phyloP scores from a whole-genome alignment of 148 eudicot species.

The Diospyros lotus region DNA sequence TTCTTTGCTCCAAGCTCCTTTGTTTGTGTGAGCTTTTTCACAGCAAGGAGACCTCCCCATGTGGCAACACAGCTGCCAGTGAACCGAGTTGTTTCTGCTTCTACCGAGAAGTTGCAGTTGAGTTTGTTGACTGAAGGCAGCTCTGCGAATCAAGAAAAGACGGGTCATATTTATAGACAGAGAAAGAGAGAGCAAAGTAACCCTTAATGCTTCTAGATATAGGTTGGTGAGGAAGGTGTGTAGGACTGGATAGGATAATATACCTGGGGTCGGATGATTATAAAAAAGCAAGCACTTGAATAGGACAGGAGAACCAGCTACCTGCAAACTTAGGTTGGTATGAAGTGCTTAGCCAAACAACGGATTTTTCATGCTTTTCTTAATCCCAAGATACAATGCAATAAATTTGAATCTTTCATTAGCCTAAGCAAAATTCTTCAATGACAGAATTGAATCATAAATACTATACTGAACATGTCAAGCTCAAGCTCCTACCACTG shows the following conservation, averaged over 20 bases:
- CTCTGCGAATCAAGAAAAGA: slow-evolving; percentile 27
- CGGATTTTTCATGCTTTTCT: not conserved
- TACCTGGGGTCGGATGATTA: not conserved
- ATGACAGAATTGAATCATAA: too few species aligned
- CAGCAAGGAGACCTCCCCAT: slow-evolving; percentile 94
- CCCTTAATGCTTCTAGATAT: slow-evolving; percentile 62
- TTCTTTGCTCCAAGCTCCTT: slow-evolving; percentile 90
- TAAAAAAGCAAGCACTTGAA: not conserved
- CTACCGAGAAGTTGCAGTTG: not conserved
- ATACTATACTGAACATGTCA: not conserved
- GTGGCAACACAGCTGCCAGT: not conserved
- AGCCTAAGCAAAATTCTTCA: not conserved
- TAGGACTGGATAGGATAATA: slow-evolving; percentile 9
- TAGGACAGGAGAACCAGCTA: not conserved
- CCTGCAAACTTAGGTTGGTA: not conserved
- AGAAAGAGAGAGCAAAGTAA: slow-evolving; percentile 8
- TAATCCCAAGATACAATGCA: not conserved
- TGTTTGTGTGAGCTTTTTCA: slow-evolving; percentile 84
- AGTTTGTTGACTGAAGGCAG: slow-evolving; percentile 14
- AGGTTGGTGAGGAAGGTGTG: slow-evolving; percentile 84
- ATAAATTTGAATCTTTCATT: too few species aligned
- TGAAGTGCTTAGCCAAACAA: not conserved
- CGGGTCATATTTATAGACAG: slow-evolving; percentile 7
- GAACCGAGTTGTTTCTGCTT: not conserved
- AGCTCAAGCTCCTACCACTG: not conserved